Percentiles rank a stretch among this genome's conserved stretches.
These are phyloP conservation scores for Ophiostoma triangulosporum DNA, from an alignment of 2,329 filamentous ascomycete genomes.

Conservation along the genomic window DNA sequence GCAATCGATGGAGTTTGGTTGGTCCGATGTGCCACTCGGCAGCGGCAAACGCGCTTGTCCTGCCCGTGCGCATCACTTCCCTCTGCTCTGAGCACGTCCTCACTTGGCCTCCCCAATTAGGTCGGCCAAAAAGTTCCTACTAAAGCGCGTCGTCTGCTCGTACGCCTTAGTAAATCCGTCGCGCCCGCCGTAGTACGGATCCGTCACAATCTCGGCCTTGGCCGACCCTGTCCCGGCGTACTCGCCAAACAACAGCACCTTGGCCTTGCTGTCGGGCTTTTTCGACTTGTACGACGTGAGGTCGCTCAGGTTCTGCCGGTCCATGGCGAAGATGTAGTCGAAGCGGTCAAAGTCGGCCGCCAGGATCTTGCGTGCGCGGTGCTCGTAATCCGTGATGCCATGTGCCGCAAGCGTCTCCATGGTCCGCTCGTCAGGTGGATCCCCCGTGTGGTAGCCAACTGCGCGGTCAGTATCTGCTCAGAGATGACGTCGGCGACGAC, in stretches of 20 bases:
- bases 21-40: too few relatives aligned
- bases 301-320: slow-evolving; percentile 64
- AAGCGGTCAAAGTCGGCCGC: slow-evolving; percentile 67
- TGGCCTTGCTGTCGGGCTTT: slow-evolving; percentile 44
- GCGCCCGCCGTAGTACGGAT: slow-evolving; percentile 84
- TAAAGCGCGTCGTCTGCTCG: slow-evolving; percentile 67
- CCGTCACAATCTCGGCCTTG: slow-evolving; percentile 58
- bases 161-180: slow-evolving; percentile 78
- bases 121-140: slow-evolving; percentile 58
- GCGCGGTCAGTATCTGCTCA: background rate
- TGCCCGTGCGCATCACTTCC: too few relatives aligned
- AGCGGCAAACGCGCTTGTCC: too few relatives aligned
- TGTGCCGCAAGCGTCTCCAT: slow-evolving; percentile 63
- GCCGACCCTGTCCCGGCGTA: slow-evolving; percentile 51
- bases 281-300: slow-evolving; percentile 47
- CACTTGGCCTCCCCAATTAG: slow-evolving; percentile 28
- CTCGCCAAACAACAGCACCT: slow-evolving; percentile 75
- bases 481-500: too few relatives aligned
- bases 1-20: too few relatives aligned
- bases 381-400: slow-evolving; percentile 63
- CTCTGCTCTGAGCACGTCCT: background rate
- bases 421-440: slow-evolving; percentile 68
- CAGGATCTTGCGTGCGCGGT: slow-evolving; percentile 56
- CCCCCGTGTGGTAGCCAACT: slow-evolving; percentile 72
- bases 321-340: slow-evolving; percentile 94